These are phyloP conservation scores for Paratinospora sagittata DNA, from an alignment of 164 flowering plant genomes.

Conservation along the genomic window DNA sequence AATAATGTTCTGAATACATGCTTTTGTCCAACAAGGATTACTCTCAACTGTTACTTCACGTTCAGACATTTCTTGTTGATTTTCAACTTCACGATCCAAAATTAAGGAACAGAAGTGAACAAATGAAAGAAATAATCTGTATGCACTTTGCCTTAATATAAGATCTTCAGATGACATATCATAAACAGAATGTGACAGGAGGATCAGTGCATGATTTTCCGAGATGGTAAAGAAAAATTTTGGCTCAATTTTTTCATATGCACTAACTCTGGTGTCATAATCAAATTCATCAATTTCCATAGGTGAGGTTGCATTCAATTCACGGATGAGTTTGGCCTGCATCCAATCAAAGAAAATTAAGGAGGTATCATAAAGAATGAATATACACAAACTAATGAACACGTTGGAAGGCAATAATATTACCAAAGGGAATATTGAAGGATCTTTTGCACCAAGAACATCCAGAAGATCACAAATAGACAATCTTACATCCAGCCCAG, in stretches of 20 bases:
- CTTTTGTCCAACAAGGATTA: constrained; percentile 46
- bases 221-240: constrained; percentile 35
- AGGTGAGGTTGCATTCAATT: constrained; percentile 63
- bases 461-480: constrained; percentile 62
- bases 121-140: constrained; percentile 52
- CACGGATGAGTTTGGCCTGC: constrained; percentile 63
- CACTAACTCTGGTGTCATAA: constrained; percentile 54
- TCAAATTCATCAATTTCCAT: constrained; percentile 65
- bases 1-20: constrained; percentile 34
- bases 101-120: constrained; percentile 48
- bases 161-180: constrained; percentile 75
- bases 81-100: constrained; percentile 26
- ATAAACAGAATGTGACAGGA: constrained; percentile 70
- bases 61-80: constrained; percentile 19
- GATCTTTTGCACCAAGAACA: constrained; percentile 43
- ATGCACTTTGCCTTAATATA: constrained; percentile 70
- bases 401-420: background rate
- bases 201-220: constrained; percentile 50
- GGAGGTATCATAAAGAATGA: background rate
- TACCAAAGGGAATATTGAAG: constrained; percentile 66
- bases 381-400: constrained; percentile 5
- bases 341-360: constrained; percentile 10
- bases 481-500: constrained; percentile 42
- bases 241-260: constrained; percentile 52
- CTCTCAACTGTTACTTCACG: constrained; percentile 8